Percentiles rank a stretch among this genome's conserved stretches.
Evolutionary conservation across 2,329 filamentous ascomycete genomes (phyloP).

Genomic region (Metarhizium rileyi): DNA sequence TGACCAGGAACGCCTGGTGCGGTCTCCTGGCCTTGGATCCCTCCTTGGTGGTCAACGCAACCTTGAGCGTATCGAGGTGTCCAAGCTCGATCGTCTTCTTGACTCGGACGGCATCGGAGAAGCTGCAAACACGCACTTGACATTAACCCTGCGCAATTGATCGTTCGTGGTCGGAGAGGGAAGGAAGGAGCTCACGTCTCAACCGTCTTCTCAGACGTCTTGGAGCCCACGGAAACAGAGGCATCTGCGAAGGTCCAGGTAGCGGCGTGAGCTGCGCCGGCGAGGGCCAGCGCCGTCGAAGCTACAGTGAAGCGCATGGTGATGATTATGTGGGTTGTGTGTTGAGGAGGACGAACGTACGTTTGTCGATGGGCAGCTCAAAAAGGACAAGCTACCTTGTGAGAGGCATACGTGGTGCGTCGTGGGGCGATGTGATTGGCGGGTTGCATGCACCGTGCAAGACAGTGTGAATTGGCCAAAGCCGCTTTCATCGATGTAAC

Average conservation of each 20-base stretch:
- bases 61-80: conserved; percentile 64
- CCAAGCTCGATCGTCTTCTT: conserved; percentile 56
- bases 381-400: conserved; percentile 20
- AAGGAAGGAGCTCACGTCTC: conserved; percentile 48
- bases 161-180: not conserved
- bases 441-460: not conserved
- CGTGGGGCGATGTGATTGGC: conserved; percentile 11
- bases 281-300: conserved; percentile 35
- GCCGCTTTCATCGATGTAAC: not conserved
- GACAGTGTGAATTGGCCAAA: not conserved
- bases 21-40: conserved; percentile 70
- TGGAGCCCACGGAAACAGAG: conserved; percentile 54
- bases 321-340: conserved; percentile 11
- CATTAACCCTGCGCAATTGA: not conserved
- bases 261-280: conserved; percentile 40
- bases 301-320: conserved; percentile 29
- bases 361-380: conserved; percentile 9
- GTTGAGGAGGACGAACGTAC: no score
- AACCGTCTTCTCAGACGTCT: conserved; percentile 53
- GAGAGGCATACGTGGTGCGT: conserved; percentile 15
- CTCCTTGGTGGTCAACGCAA: conserved; percentile 73
- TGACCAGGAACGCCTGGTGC: conserved; percentile 85
- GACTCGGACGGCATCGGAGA: conserved; percentile 50
- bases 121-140: conserved; percentile 29
- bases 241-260: conserved; percentile 69